These are phyloP conservation scores for Hanseniaspora opuntiae DNA, from an alignment of 805 yeast genomes.

Conservation along the genomic window DNA sequence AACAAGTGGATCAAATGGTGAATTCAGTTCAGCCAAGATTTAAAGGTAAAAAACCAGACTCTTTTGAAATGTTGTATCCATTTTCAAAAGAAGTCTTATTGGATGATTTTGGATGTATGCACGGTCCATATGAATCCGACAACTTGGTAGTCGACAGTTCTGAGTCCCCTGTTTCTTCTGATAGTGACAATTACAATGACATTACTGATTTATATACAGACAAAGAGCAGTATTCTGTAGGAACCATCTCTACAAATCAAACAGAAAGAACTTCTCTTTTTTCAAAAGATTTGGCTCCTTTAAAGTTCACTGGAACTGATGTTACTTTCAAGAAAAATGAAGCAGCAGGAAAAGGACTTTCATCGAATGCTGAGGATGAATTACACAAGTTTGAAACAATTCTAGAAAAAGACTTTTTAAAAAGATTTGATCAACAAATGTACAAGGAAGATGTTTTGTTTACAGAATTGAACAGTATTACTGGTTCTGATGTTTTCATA, in stretches of 20 bases:
- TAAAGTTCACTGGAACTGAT: background rate
- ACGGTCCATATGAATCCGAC: slow-evolving; percentile 5
- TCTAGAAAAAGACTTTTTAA: background rate
- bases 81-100: background rate
- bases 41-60: background rate
- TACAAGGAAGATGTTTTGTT: background rate
- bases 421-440: background rate
- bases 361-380: background rate
- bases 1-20: background rate
- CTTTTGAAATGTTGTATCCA: background rate
- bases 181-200: background rate
- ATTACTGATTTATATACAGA: background rate
- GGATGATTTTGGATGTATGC: background rate
- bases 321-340: background rate
- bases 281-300: background rate
- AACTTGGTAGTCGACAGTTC: background rate
- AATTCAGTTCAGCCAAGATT: background rate
- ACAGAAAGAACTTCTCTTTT: background rate
- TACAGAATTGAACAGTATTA: background rate
- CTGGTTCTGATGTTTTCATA: background rate
- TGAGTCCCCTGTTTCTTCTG: background rate
- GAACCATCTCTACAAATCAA: background rate
- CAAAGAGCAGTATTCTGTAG: background rate
- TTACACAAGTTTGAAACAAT: background rate
- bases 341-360: background rate